A percentile compares a stretch with the other conserved stretches of the same genome.
These are phyloP conservation scores for Mortierella sp. DNA, from an alignment of 371 early-diverging fungal species.

Conservation along the genomic window DNA sequence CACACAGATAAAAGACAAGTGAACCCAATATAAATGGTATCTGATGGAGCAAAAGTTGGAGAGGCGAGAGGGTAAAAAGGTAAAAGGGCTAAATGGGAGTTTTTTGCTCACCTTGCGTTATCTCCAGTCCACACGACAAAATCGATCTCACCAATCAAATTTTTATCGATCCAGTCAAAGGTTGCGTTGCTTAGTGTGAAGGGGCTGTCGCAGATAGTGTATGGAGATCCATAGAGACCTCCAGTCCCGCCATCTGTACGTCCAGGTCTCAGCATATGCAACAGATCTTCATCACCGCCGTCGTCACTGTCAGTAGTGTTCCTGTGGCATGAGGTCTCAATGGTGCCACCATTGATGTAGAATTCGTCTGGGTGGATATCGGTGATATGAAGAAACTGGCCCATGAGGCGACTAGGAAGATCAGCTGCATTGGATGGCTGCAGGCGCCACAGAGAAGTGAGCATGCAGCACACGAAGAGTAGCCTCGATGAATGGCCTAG, in stretches of 20 bases:
- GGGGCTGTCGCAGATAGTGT: constrained; percentile 79
- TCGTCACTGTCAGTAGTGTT: constrained; percentile 34
- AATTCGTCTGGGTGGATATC: constrained; percentile 77
- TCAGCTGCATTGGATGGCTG: not conserved
- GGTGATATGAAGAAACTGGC: constrained; percentile 80
- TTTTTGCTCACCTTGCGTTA: constrained; percentile 71
- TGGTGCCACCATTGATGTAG: constrained; percentile 65
- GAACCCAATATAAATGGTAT: no score
- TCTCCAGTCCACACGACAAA: constrained; percentile 90
- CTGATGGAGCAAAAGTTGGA: no score
- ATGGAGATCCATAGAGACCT: constrained; percentile 69
- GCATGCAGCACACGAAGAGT: constrained; percentile 16
- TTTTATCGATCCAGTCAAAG: constrained; percentile 71
- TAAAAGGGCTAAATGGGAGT: no score
- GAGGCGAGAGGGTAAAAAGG: no score
- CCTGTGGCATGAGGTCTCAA: constrained; percentile 71
- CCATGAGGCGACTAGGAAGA: constrained; percentile 54
- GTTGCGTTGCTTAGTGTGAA: constrained; percentile 75
- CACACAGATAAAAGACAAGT: no score
- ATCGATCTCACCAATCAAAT: constrained; percentile 72
- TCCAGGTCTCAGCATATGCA: constrained; percentile 28
- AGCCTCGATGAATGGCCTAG: constrained; percentile 10
- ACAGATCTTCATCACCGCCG: constrained; percentile 36
- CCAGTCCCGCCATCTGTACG: constrained; percentile 49
- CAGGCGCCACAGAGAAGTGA: constrained; percentile 18